Conservation (phyloP, 208 protist species). For the Leptomonas seymouri region DNA sequence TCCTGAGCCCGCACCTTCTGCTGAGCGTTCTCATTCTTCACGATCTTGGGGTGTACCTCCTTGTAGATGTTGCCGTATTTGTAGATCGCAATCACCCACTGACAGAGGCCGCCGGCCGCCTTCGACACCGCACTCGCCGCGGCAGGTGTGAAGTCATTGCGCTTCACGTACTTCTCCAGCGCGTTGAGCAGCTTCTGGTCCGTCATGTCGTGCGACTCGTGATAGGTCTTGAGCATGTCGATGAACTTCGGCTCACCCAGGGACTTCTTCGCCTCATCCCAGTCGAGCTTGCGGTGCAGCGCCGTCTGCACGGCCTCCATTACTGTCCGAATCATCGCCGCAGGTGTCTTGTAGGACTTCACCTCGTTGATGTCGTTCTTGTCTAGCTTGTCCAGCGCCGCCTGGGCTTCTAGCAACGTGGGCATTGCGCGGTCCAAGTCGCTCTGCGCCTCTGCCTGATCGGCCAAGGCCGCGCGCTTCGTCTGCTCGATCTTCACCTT, state of each 20-base stretch:
- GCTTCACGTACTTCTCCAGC: constrained; percentile 95
- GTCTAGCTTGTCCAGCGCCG: constrained; percentile 96
- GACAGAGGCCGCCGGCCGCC: constrained; percentile 95
- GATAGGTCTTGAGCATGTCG: constrained; percentile 94
- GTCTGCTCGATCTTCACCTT: constrained; percentile 96
- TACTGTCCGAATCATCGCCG: constrained; percentile 94
- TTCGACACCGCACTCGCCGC: constrained; percentile 93
- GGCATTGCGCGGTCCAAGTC: constrained; percentile 97
- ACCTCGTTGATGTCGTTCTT: constrained; percentile 98
- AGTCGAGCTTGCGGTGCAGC: constrained; percentile 92
- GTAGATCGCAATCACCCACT: constrained; percentile 99
- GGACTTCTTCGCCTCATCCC: constrained; percentile 97
- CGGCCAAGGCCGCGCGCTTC: constrained; percentile 86
- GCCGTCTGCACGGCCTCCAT: constrained; percentile 97
- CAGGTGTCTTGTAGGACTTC: constrained; percentile 97
- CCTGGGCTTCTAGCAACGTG: constrained; percentile 94
- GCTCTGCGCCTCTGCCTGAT: constrained; percentile 93
- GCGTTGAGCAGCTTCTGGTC: constrained; percentile 95
- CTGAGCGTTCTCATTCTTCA: constrained; percentile 94
- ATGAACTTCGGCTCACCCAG: constrained; percentile 97
- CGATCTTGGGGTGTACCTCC: constrained; percentile 97
- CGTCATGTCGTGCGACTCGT: constrained; percentile 96
- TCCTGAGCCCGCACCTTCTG: constrained; percentile 95
- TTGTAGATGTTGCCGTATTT: constrained; percentile 97
- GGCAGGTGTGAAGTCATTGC: constrained; percentile 93